These are phyloP conservation scores for Sapria himalayana DNA, from an alignment of 345 rosid genomes.

Conservation along the genomic window DNA sequence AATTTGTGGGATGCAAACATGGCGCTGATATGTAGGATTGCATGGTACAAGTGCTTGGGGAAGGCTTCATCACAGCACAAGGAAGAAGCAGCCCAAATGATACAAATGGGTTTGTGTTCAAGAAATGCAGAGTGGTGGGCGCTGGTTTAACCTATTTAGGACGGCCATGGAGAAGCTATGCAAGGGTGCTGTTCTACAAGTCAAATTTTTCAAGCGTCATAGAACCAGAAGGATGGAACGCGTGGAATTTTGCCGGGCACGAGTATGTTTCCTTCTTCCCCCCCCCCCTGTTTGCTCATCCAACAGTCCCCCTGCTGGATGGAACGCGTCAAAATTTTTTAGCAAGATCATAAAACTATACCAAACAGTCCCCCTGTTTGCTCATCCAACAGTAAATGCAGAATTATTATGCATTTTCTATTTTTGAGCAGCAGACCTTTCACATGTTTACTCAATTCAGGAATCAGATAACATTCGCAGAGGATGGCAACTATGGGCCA, in stretches of 20 bases:
- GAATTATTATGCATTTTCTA: background rate
- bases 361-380: too few relatives aligned
- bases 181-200: conserved; percentile 30
- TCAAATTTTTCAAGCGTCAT: conserved; percentile 14
- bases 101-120: conserved; percentile 35
- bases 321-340: too few relatives aligned
- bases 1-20: too few relatives aligned
- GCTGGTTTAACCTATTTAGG: conserved; percentile 20
- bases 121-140: conserved; percentile 22
- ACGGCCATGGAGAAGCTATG: conserved; percentile 35
- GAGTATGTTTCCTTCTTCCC: conserved; percentile 13
- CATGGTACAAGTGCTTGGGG: conserved; percentile 25
- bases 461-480: conserved; percentile 18
- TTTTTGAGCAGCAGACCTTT: background rate
- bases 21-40: conserved; percentile 27
- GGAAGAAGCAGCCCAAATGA: conserved; percentile 21
- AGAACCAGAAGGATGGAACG: conserved; percentile 23
- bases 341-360: too few relatives aligned
- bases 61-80: conserved; percentile 44
- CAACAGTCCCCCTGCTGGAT: background rate
- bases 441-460: too few relatives aligned
- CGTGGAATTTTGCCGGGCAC: conserved; percentile 17
- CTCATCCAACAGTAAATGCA: background rate
- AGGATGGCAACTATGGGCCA: conserved; percentile 17
- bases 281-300: too few relatives aligned